Evolutionary conservation across 306 rosid species (phyloP).

Genomic region (Ormosia semicastrata): DNA sequence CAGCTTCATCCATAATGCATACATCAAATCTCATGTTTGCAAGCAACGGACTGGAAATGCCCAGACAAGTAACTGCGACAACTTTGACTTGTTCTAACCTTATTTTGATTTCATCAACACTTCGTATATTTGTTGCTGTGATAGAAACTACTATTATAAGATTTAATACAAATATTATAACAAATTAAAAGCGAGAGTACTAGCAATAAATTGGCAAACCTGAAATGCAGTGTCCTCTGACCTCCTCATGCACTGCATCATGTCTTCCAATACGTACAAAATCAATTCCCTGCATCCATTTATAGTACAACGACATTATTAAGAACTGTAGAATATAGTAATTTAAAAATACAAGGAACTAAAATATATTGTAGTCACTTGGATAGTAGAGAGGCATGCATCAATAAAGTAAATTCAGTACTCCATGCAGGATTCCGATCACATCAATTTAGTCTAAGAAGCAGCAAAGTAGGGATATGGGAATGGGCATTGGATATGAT

Average conservation of each 20-base stretch:
- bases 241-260: constrained; percentile 76
- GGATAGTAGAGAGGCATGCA: neutral
- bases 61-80: constrained; percentile 91
- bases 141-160: constrained; percentile 31
- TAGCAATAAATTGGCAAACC: constrained; percentile 49
- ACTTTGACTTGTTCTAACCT: constrained; percentile 86
- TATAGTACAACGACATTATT: constrained; percentile 24
- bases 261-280: constrained; percentile 87
- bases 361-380: neutral
- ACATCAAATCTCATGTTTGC: constrained; percentile 78
- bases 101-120: constrained; percentile 65
- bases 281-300: constrained; percentile 65
- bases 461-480: neutral
- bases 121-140: constrained; percentile 51
- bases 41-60: constrained; percentile 80
- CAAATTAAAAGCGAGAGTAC: neutral
- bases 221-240: constrained; percentile 77
- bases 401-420: constrained; percentile 3
- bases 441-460: neutral
- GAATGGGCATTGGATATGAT: neutral
- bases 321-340: neutral
- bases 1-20: constrained; percentile 99
- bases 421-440: neutral
- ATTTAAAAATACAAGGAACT: neutral
- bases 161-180: constrained; percentile 21